Base-by-base conservation (phyloP, 208 protist species). In the Lotmaria passim region DNA sequence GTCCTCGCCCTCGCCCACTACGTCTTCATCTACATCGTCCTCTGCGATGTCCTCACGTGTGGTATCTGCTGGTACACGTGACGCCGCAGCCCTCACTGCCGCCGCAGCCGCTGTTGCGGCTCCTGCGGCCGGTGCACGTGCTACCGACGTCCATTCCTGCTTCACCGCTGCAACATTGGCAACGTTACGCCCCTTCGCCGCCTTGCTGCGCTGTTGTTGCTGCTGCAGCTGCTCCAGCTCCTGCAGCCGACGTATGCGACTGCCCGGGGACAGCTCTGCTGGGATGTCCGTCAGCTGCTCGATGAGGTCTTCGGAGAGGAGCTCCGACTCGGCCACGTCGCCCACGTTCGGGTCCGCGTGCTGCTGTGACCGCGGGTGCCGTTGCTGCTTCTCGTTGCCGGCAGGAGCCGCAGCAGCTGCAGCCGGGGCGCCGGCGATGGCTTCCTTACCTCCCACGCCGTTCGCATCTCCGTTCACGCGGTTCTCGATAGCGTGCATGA, bases 401-500 rank as follows among this genome's bases (percentile, higher is more conserved):
- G 46, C 43, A 47, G 24, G 1, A 23, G n/a, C 34, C 6, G 7
- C 24, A 30, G 11, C 62, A 33, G 34, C 8, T 5, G 7, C 50
- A 19, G 23, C 24, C 0, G 38, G 31, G 23, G 41, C 51, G 34
- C 28, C 7, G 21, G 53, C 17, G 38, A n/a, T 44, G 26, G 19
- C 33, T 41, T 26, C 55, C 4, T 7, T 26, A 6, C 34, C 17
- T 4, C 30, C 39, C 23, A 23, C 58, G 60, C 11, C 11, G 63
- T 7, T 56, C 0, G 19, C 30, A 33, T 67, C 47, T 38, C 53
- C 24, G 23, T 69, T 72, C 1, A 66, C 68, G 36, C 83, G 75
- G 53, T 67, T 75, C 41, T 87, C 81, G 26, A 89, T 85, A 8
- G 80, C 86, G 72, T 59, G 79, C 71, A 95, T 80, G 44, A 93